Base-by-base conservation (phyloP, 257 asterid genomes). In the Pogostemon cablin region DNA sequence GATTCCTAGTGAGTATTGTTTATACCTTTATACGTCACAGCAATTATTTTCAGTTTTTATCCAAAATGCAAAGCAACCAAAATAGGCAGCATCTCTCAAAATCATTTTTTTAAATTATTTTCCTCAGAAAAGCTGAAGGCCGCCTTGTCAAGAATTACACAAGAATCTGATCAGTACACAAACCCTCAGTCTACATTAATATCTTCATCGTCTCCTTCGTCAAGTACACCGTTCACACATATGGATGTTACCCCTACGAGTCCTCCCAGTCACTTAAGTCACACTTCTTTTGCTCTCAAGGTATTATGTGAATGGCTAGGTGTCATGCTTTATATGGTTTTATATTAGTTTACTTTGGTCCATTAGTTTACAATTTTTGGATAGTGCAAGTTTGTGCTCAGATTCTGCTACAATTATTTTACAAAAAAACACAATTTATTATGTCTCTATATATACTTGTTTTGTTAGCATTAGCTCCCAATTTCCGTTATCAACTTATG, bases 141-240 rank as follows among this genome's bases (percentile, higher is more conserved):
- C 73, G 92, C 99, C 76, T 68, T 95, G 62, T 84, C 95, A 67
- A 88, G 95, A 82, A 80, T 90, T 76, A 75, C 92, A 72, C 97
- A 88, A 71, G 99, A 95, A 62, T 91, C 92, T 80, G 97, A 91
- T 68, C 96, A 88, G 83, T 91, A 97, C 97, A 84, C 88, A 81
- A 90, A 87, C 78, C 90, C 90, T 62, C 86, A 75, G 67, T 58
- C 85, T 57, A 64, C 75, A 10, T 75, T 93, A 69, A 57, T 71
- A 72, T 73, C 91, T 78, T 83, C 87, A 56, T 75, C 90, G 17
- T 78, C 95, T 67, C 85, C 96, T 11, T 76, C 96, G 5, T 75
- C 83, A 38, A 72, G 79, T 77, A 35, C 95, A 73, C 32, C 96
- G 69, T 84, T 87, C 79, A 57, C 83, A 49, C 95, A 85, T 81